Percentiles rank a stretch among this genome's conserved stretches.
Evolutionary conservation across 495 filamentous ascomycete genomes (phyloP).

Genomic region (Hypomontagnella monticulosa): DNA sequence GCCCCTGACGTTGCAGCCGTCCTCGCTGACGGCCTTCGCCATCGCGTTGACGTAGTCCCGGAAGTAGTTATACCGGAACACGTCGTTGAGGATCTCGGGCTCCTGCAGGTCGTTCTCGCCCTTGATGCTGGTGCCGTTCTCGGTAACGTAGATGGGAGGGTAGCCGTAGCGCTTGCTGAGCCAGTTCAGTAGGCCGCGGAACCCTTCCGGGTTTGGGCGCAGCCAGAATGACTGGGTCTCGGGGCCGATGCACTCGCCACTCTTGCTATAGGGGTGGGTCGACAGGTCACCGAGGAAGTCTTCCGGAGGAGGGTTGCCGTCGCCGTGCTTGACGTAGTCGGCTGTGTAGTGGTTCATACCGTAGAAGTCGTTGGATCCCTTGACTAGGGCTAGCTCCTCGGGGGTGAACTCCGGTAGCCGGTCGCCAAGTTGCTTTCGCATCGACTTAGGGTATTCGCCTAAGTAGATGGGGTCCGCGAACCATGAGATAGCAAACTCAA

Average conservation of each 20-base stretch:
- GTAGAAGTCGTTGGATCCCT: constrained; percentile 83
- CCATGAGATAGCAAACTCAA: constrained; percentile 74
- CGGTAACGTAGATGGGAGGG: constrained; percentile 82
- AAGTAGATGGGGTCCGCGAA: constrained; percentile 80
- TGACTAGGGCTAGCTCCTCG: constrained; percentile 72
- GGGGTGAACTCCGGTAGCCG: constrained; percentile 71
- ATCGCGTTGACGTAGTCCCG: constrained; percentile 75
- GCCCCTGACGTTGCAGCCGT: constrained; percentile 74
- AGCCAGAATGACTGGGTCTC: constrained; percentile 82
- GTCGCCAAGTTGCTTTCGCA: constrained; percentile 76
- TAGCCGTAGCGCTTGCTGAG: constrained; percentile 77
- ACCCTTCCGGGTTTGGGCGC: constrained; percentile 74
- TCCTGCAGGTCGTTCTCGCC: constrained; percentile 78
- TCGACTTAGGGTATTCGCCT: constrained; percentile 78
- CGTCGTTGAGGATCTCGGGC: constrained; percentile 75
- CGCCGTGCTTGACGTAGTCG: constrained; percentile 80
- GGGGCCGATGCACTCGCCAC: constrained; percentile 73
- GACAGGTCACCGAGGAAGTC: constrained; percentile 79
- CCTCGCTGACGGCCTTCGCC: constrained; percentile 70
- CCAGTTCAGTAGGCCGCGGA: constrained; percentile 81
- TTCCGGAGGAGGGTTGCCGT: constrained; percentile 62
- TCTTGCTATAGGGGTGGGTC: constrained; percentile 72
- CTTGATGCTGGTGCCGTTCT: constrained; percentile 81
- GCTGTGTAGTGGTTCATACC: constrained; percentile 89
- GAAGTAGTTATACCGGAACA: constrained; percentile 80